Conservation (phyloP, 208 protist genomes). For the Herpetomonas tarakana region DNA sequence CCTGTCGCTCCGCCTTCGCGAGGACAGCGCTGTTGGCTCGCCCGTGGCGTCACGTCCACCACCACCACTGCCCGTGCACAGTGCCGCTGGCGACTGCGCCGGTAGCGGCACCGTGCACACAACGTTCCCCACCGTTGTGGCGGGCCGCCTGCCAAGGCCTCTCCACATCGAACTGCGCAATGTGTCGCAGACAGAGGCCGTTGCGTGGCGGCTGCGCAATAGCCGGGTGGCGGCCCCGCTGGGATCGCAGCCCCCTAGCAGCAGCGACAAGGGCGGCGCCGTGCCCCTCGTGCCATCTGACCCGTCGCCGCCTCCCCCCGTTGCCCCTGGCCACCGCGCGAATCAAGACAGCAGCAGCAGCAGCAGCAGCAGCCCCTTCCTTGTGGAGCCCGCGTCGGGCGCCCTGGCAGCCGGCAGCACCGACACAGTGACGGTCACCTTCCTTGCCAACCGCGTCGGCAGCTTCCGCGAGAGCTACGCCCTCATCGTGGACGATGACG, state of each 20-base stretch:
- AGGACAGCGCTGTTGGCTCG: neutral
- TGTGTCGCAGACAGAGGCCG: constrained; percentile 15
- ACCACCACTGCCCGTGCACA: neutral
- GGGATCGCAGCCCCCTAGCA: neutral
- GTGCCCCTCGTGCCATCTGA: neutral
- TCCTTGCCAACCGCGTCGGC: constrained; percentile 45
- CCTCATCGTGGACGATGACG: constrained; percentile 57
- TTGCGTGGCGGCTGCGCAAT: constrained; percentile 15
- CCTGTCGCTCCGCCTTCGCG: constrained; percentile 19
- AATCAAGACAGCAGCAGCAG: neutral
- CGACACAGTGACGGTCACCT: constrained; percentile 56
- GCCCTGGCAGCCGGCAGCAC: constrained; percentile 25
- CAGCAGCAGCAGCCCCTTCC: constrained; percentile 36
- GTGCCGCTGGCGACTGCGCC: neutral
- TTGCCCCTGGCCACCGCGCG: too few species aligned
- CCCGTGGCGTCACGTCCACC: neutral
- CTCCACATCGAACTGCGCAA: constrained; percentile 43
- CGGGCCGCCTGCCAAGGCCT: constrained; percentile 42
- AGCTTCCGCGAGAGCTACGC: constrained; percentile 25
- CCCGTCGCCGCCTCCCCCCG: neutral
- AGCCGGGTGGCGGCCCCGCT: neutral
- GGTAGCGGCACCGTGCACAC: constrained; percentile 3
- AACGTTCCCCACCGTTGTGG: constrained; percentile 55
- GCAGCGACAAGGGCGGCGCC: neutral
- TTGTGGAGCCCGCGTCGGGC: constrained; percentile 57